Percentiles rank a stretch among this genome's conserved stretches.
These are phyloP conservation scores for Blastobotrys serpentis DNA, from an alignment of 1,139 yeast genomes.

Conservation along the genomic window DNA sequence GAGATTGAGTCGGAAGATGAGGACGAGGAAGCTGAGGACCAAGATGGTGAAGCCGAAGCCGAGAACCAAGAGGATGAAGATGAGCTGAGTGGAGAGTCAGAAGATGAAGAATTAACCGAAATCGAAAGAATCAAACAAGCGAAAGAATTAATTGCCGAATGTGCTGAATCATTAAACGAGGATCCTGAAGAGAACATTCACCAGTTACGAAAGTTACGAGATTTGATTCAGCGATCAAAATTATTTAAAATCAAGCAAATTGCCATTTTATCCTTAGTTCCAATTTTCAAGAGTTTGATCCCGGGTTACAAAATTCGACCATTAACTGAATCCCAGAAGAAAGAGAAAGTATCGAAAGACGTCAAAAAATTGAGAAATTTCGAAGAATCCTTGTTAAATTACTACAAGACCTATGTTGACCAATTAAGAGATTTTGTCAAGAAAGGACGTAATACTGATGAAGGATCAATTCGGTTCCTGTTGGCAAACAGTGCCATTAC, in stretches of 20 bases:
- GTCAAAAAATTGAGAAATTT: constrained; percentile 71
- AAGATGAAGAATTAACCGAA: constrained; percentile 34
- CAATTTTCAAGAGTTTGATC: constrained; percentile 79
- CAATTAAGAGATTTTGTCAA: constrained; percentile 43
- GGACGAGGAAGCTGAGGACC: constrained; percentile 31
- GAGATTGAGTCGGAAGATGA: constrained; percentile 26
- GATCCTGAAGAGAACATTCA: constrained; percentile 85
- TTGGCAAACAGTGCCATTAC: constrained; percentile 62
- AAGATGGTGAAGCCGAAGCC: constrained; percentile 33
- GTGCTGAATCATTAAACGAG: constrained; percentile 76
- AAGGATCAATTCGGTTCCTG: constrained; percentile 40
- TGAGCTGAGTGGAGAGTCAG: constrained; percentile 31
- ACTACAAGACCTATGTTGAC: constrained; percentile 69
- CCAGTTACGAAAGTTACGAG: constrained; percentile 65
- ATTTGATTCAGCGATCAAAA: constrained; percentile 61
- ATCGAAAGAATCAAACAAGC: constrained; percentile 53
- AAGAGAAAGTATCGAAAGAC: constrained; percentile 80
- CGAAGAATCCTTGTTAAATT: constrained; percentile 71
- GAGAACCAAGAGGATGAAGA: constrained; percentile 27
- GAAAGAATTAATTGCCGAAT: constrained; percentile 80
- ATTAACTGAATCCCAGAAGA: constrained; percentile 73
- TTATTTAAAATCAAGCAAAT: constrained; percentile 69
- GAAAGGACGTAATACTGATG: constrained; percentile 30
- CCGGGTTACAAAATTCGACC: constrained; percentile 89
- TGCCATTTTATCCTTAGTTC: constrained; percentile 74